These are phyloP conservation scores for Penicillium sp. DNA, from an alignment of 2,329 filamentous ascomycete genomes.

Conservation along the genomic window DNA sequence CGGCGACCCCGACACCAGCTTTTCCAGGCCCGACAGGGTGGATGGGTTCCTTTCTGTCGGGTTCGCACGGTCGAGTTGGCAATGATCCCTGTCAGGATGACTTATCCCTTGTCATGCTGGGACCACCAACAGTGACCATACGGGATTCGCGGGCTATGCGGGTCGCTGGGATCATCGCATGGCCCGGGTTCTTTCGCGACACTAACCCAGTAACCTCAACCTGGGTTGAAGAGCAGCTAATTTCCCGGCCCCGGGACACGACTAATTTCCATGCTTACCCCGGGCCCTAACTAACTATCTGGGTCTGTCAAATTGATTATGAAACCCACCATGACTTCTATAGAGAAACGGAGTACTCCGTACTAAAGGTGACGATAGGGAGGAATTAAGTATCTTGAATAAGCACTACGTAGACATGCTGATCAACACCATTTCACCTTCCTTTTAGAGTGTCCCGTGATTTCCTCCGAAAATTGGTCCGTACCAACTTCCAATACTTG, in stretches of 20 bases:
- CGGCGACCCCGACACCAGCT: slow-evolving; percentile 18
- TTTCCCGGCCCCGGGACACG: not conserved
- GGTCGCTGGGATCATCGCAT: not conserved
- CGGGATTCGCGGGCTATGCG: not conserved
- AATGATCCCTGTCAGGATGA: not conserved
- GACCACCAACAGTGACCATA: too few species aligned
- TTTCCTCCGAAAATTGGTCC: not conserved
- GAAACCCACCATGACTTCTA: not conserved
- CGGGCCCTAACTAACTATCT: not conserved
- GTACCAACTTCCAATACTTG: not conserved
- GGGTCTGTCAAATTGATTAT: not conserved
- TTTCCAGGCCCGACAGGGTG: slow-evolving; percentile 5
- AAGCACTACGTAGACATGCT: not conserved
- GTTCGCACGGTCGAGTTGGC: not conserved
- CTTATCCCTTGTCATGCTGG: not conserved
- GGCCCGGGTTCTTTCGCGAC: not conserved
- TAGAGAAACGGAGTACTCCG: not conserved
- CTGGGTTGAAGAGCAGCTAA: not conserved
- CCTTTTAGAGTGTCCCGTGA: not conserved
- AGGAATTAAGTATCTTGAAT: not conserved
- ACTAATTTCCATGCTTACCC: not conserved
- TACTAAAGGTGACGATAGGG: not conserved
- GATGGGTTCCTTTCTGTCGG: slow-evolving; percentile 1
- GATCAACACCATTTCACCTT: not conserved
- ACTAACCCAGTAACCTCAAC: not conserved